phyloP scores from a whole-genome alignment of 1,139 yeast species.

The Candida freyschussii region DNA sequence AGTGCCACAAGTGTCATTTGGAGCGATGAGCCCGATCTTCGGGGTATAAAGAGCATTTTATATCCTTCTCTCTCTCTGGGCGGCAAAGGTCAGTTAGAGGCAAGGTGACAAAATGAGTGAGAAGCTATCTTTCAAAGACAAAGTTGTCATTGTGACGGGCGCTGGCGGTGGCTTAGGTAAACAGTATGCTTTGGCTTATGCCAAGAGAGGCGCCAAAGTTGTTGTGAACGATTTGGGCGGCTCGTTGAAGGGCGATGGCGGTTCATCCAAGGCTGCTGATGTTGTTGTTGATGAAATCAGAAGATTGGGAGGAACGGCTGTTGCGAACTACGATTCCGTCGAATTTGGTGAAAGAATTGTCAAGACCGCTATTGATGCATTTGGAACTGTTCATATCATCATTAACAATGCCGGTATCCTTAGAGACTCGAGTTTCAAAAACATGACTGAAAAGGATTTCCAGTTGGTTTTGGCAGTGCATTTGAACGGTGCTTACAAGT shows the following conservation, averaged over 20 bases:
- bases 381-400: conserved; percentile 85
- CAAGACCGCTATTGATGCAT: conserved; percentile 78
- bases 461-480: conserved; percentile 81
- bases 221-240: conserved; percentile 93
- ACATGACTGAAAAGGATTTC: conserved; percentile 80
- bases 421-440: conserved; percentile 63
- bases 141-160: conserved; percentile 90
- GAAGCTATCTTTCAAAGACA: conserved; percentile 54
- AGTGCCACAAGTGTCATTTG: no score
- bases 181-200: conserved; percentile 82
- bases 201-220: conserved; percentile 87
- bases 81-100: no score
- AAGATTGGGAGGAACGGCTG: conserved; percentile 76
- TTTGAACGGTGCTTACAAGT: conserved; percentile 81
- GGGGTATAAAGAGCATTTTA: no score
- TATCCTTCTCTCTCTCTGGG: no score
- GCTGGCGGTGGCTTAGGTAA: conserved; percentile 97
- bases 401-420: conserved; percentile 95
- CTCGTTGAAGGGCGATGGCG: conserved; percentile 61
- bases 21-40: no score
- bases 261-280: conserved; percentile 75
- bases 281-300: conserved; percentile 81
- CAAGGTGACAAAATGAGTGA: conserved; percentile 6
- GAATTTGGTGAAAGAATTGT: conserved; percentile 81
- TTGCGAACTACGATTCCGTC: conserved; percentile 92